A percentile compares a stretch with the other conserved stretches of the same genome.
Conservation (phyloP, 1,139 yeast species). For the Oligophagozyma castellii region DNA sequence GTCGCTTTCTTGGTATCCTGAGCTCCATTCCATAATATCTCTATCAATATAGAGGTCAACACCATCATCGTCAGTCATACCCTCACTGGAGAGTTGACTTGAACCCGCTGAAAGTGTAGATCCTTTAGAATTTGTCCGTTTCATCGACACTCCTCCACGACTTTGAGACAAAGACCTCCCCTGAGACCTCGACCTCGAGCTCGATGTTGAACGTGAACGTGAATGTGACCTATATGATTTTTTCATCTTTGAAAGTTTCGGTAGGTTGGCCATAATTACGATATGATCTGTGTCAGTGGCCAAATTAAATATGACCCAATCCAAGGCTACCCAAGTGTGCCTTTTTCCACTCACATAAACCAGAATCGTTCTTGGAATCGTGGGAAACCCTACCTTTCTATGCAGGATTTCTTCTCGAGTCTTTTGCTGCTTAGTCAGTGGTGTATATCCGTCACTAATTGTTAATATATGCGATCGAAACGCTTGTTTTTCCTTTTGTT, state of each 20-base stretch:
- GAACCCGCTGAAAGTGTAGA: constrained; percentile 25
- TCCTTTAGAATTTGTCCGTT: constrained; percentile 5
- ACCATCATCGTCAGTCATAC: constrained; percentile 8
- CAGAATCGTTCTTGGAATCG: constrained; percentile 39
- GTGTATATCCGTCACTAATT: constrained; percentile 9
- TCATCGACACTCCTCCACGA: constrained; percentile 2
- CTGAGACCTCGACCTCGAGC: constrained; percentile 9
- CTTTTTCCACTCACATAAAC: constrained; percentile 56
- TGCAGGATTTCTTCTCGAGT: constrained; percentile 12
- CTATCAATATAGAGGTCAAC: neutral
- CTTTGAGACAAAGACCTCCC: constrained; percentile 9
- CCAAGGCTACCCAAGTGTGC: constrained; percentile 73
- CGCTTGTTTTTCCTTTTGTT: constrained; percentile 2
- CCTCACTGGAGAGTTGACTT: constrained; percentile 17
- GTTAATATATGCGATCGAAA: constrained; percentile 1
- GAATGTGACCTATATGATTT: constrained; percentile 1
- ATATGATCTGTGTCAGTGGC: constrained; percentile 52
- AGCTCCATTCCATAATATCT: constrained; percentile 15
- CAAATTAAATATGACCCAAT: constrained; percentile 43
- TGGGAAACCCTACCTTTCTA: constrained; percentile 13
- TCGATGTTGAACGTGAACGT: constrained; percentile 2
- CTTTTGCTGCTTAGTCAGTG: constrained; percentile 12
- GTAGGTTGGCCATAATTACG: constrained; percentile 37
- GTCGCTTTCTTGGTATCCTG: constrained; percentile 17
- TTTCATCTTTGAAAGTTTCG: constrained; percentile 15